A percentile compares a stretch with the other conserved stretches of the same genome.
Evolutionary conservation across 371 early-diverging fungal species (phyloP).

Genomic region (Mortierella sp.): DNA sequence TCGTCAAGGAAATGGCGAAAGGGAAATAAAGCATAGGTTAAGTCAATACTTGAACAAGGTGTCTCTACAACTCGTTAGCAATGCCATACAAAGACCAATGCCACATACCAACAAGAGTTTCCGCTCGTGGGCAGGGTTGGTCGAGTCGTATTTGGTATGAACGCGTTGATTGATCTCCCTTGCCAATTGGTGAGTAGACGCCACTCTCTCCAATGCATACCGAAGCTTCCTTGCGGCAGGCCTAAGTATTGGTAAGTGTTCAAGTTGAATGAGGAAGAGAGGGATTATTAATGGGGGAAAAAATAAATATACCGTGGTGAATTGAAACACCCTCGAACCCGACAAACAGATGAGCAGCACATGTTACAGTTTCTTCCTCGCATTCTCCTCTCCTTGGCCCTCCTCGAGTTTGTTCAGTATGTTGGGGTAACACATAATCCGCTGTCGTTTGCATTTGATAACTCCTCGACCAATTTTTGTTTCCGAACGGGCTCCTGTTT

Average conservation of each 20-base stretch:
- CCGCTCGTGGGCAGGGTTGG: conserved; percentile 73
- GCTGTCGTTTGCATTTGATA: background rate
- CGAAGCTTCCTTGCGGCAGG: conserved; percentile 71
- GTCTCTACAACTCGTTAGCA: background rate
- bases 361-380: background rate
- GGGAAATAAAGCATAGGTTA: background rate
- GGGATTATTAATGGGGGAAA: background rate
- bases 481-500: background rate
- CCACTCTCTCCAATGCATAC: conserved; percentile 65
- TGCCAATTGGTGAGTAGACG: conserved; percentile 67
- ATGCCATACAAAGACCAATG: background rate
- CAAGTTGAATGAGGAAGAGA: background rate
- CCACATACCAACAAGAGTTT: conserved; percentile 70
- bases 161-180: conserved; percentile 72
- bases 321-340: background rate
- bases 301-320: background rate
- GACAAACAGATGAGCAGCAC: conserved; percentile 13
- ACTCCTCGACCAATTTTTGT: background rate
- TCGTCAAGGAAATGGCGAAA: background rate
- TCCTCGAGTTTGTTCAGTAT: background rate
- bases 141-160: conserved; percentile 76
- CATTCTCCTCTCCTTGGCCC: background rate
- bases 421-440: background rate
- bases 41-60: background rate
- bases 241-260: conserved; percentile 39